Conservation (phyloP, 2,329 filamentous ascomycete genomes). For the Epichloe uncinata region DNA sequence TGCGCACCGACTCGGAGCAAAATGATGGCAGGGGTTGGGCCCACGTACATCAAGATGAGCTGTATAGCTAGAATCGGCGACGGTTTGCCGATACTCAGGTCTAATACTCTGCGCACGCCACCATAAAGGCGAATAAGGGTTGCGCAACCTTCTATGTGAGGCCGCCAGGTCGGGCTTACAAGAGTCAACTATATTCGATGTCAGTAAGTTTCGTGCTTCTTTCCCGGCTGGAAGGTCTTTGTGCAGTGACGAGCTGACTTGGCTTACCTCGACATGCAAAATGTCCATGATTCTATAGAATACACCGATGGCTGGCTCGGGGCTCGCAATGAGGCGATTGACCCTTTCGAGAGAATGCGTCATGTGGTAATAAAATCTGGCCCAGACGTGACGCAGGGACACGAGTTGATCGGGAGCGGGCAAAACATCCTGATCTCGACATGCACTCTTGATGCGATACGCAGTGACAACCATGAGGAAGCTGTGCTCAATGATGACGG, state of each 20-base stretch:
- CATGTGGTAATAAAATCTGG: constrained; percentile 4
- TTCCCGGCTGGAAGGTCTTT: too few relatives aligned
- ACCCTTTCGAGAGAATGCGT: constrained; percentile 1
- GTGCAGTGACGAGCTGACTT: neutral
- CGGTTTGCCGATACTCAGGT: constrained; percentile 1
- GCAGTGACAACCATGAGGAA: constrained; percentile 4
- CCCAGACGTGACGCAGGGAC: neutral
- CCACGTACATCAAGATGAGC: constrained; percentile 3
- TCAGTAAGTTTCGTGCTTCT: neutral
- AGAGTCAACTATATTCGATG: neutral
- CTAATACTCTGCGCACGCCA: constrained; percentile 1
- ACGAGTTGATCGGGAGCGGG: constrained; percentile 1
- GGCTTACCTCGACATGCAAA: constrained; percentile 3
- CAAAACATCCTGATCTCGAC: neutral
- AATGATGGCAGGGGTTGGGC: neutral
- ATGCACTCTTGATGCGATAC: constrained; percentile 2
- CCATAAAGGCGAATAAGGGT: constrained; percentile 2
- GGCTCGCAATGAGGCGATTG: constrained; percentile 1
- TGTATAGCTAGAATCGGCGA: constrained; percentile 5
- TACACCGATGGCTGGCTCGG: neutral
- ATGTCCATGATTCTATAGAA: constrained; percentile 6
- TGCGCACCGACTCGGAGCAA: neutral
- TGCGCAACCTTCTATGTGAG: constrained; percentile 4
- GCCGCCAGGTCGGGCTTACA: constrained; percentile 2
- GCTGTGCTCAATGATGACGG: constrained; percentile 4